These are phyloP conservation scores for Boehmeria nivea DNA, from an alignment of 306 rosid species.

Conservation along the genomic window DNA sequence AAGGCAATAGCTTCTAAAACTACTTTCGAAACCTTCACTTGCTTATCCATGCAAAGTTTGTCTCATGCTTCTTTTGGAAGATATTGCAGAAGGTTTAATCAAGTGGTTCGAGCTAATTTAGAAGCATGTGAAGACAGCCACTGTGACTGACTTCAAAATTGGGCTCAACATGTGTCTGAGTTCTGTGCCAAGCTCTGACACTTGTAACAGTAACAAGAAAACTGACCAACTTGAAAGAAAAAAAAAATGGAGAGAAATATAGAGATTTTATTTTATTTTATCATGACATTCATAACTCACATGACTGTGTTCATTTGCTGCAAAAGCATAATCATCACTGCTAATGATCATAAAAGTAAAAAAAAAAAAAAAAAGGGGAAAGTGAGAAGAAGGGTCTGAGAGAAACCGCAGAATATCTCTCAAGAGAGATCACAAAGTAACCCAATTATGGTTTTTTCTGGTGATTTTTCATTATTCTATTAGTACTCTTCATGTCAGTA, in stretches of 20 bases:
- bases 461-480: not conserved
- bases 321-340: conserved; percentile 6
- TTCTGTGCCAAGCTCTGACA: conserved; percentile 27
- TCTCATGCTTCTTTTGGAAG: conserved; percentile 26
- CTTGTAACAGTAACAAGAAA: conserved; percentile 11
- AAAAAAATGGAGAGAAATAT: not conserved
- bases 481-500: not conserved
- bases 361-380: not conserved
- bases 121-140: conserved; percentile 19
- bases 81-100: conserved; percentile 20
- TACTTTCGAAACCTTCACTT: too few relatives aligned
- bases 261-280: not conserved
- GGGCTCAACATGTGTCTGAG: conserved; percentile 32
- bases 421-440: not conserved
- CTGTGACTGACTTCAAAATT: conserved; percentile 17
- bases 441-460: conserved; percentile 2
- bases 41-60: conserved; percentile 26
- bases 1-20: too few relatives aligned
- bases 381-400: too few relatives aligned
- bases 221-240: not conserved
- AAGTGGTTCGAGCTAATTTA: conserved; percentile 17
- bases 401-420: too few relatives aligned
- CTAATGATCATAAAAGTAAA: not conserved
- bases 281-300: conserved; percentile 9
- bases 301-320: too few relatives aligned